Percentiles rank a stretch among this genome's conserved stretches.
These are phyloP conservation scores for Pulicaria dysenterica DNA, from an alignment of 129 eudicot genomes.

Conservation along the genomic window DNA sequence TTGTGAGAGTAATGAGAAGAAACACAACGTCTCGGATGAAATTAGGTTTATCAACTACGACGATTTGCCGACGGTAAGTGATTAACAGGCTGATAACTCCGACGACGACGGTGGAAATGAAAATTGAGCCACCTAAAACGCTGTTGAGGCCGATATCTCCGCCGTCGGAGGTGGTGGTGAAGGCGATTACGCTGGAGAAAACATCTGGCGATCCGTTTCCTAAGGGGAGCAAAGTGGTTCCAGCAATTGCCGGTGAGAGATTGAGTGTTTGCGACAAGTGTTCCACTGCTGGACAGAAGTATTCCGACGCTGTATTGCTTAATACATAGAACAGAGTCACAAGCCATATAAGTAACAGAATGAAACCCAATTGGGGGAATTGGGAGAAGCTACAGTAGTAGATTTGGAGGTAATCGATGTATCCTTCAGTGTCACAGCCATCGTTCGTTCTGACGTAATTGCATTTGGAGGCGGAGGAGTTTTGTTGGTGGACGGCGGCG, in stretches of 20 bases:
- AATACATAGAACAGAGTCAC: slow-evolving; percentile 52
- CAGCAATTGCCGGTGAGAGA: slow-evolving; percentile 68
- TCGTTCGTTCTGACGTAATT: slow-evolving; percentile 40
- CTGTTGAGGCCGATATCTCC: slow-evolving; percentile 65
- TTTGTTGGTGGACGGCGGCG: slow-evolving; percentile 32
- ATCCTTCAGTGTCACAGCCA: slow-evolving; percentile 51
- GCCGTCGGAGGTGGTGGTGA: slow-evolving; percentile 46
- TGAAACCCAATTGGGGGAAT: slow-evolving; percentile 40
- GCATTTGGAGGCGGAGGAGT: slow-evolving; percentile 39
- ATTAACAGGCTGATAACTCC: slow-evolving; percentile 50
- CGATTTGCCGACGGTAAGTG: slow-evolving; percentile 17
- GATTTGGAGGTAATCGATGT: slow-evolving; percentile 54
- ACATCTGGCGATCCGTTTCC: slow-evolving; percentile 79
- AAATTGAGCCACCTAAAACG: slow-evolving; percentile 69
- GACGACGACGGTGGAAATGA: slow-evolving; percentile 59
- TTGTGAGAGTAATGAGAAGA: slow-evolving; percentile 47
- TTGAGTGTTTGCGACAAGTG: slow-evolving; percentile 44
- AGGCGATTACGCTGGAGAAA: slow-evolving; percentile 55
- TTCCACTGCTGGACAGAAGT: slow-evolving; percentile 62
- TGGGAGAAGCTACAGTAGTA: slow-evolving; percentile 53
- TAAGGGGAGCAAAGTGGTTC: slow-evolving; percentile 68
- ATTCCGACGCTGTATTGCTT: slow-evolving; percentile 60
- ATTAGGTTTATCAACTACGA: slow-evolving; percentile 42
- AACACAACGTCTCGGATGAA: slow-evolving; percentile 61
- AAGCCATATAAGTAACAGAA: slow-evolving; percentile 53